Evolutionary conservation across 371 early-diverging fungal species (phyloP).

Genomic region (Neoconidiobolus thromboides): DNA sequence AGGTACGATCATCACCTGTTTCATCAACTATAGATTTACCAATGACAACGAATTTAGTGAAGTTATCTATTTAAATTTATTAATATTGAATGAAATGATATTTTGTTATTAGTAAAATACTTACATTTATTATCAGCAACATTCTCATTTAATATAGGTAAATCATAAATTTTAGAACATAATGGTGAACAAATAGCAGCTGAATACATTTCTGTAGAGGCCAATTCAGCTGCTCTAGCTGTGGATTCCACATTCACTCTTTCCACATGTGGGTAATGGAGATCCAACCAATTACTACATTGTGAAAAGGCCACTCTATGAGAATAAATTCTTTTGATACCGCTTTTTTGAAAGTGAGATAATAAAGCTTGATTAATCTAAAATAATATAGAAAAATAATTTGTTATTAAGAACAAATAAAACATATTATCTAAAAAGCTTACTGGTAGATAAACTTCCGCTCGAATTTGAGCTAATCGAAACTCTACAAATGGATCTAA

Average conservation of each 20-base stretch:
- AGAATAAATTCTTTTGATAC: conserved; percentile 52
- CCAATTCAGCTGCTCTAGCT: conserved; percentile 72
- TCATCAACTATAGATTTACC: conserved; percentile 48
- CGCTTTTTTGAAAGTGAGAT: neutral
- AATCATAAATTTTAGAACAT: conserved; percentile 62
- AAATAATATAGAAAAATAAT: neutral
- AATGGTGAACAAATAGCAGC: conserved; percentile 69
- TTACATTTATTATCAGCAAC: conserved; percentile 44
- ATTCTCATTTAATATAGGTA: conserved; percentile 48
- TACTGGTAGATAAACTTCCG: conserved; percentile 40
- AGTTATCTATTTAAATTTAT: conserved; percentile 36
- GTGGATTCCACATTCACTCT: conserved; percentile 64
- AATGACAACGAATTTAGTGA: conserved; percentile 78
- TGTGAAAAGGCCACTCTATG: conserved; percentile 89
- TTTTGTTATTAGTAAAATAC: neutral
- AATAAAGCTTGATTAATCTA: conserved; percentile 6
- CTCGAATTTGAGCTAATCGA: conserved; percentile 30
- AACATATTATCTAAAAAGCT: neutral
- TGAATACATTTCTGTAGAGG: conserved; percentile 51
- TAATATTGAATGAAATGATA: neutral
- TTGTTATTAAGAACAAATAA: neutral
- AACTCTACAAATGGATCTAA: conserved; percentile 52
- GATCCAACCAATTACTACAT: conserved; percentile 50
- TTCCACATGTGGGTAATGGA: conserved; percentile 46
- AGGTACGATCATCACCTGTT: conserved; percentile 55